Evolutionary conservation across 2,329 filamentous ascomycete genomes (phyloP).

Genomic region (Botrytis galanthina): DNA sequence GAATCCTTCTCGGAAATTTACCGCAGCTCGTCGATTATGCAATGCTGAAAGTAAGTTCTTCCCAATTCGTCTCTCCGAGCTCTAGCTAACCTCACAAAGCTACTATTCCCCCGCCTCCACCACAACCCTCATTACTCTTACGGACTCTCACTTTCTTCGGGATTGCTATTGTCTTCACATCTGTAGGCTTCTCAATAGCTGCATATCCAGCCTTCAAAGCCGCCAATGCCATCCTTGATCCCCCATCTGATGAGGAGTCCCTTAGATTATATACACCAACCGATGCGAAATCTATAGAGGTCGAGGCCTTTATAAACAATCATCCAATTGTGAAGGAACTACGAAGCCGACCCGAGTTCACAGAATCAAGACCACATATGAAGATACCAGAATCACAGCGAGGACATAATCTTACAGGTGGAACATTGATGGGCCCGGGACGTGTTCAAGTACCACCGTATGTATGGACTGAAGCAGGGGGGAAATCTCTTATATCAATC

Average conservation of each 20-base stretch:
- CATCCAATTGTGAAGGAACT: conserved; percentile 73
- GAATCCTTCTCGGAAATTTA: neutral
- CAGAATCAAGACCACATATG: conserved; percentile 79
- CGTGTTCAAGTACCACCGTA: conserved; percentile 80
- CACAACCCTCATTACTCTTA: conserved; percentile 43
- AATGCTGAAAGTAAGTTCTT: conserved; percentile 1
- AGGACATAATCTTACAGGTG: conserved; percentile 75
- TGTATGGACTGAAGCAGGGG: conserved; percentile 68
- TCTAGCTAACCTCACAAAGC: neutral
- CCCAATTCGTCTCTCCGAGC: too few relatives aligned
- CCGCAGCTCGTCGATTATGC: neutral
- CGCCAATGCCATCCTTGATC: conserved; percentile 49
- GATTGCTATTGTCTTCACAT: conserved; percentile 48
- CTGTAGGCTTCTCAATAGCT: conserved; percentile 56
- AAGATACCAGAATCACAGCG: conserved; percentile 74
- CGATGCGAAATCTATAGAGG: conserved; percentile 52
- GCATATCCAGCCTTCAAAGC: conserved; percentile 51
- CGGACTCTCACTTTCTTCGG: conserved; percentile 48
- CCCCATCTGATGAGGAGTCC: conserved; percentile 70
- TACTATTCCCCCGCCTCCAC: neutral
- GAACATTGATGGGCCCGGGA: conserved; percentile 71
- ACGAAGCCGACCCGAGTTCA: conserved; percentile 63
- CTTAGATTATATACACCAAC: conserved; percentile 61
- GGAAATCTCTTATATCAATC: conserved; percentile 68
- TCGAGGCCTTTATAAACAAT: conserved; percentile 71